Evolutionary conservation across 345 rosid genomes (phyloP).

Genomic region (Geranium rotundifolium): DNA sequence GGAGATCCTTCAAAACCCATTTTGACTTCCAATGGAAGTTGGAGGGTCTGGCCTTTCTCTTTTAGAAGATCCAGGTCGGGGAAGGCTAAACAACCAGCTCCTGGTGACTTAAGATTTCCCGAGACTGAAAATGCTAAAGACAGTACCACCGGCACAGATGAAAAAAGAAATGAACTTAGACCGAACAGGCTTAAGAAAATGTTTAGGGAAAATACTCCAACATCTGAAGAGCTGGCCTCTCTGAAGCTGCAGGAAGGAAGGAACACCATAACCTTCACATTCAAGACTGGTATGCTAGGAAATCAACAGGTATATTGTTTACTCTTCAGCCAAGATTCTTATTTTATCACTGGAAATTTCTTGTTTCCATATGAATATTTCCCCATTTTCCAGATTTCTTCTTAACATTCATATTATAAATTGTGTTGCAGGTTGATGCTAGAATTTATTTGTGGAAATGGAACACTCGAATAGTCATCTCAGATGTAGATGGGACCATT

Average conservation of each 20-base stretch:
- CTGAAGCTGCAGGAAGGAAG: conserved; percentile 72
- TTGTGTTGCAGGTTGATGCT: conserved; percentile 62
- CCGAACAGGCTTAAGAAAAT: conserved; percentile 39
- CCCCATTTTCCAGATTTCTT: neutral
- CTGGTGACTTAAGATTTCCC: conserved; percentile 16
- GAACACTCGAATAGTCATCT: conserved; percentile 78
- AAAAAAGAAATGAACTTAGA: conserved; percentile 19
- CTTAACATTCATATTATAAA: neutral
- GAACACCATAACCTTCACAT: conserved; percentile 66
- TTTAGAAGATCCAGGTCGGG: conserved; percentile 31
- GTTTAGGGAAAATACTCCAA: conserved; percentile 49
- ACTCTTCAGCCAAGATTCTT: conserved; percentile 4
- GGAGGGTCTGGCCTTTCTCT: conserved; percentile 90
- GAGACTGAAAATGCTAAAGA: conserved; percentile 24
- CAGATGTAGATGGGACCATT: conserved; percentile 98
- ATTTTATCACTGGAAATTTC: conserved; percentile 2
- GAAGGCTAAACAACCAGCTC: conserved; percentile 18
- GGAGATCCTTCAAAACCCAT: conserved; percentile 30
- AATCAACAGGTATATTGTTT: conserved; percentile 55
- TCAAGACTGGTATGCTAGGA: conserved; percentile 87
- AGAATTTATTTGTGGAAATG: conserved; percentile 93
- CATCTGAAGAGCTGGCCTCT: conserved; percentile 77
- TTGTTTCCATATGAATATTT: neutral
- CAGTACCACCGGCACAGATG: conserved; percentile 14
- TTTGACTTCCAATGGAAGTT: conserved; percentile 42